Base-by-base conservation (phyloP, 129 eudicot genomes). In the Rutidosis leptorrhynchoides region DNA sequence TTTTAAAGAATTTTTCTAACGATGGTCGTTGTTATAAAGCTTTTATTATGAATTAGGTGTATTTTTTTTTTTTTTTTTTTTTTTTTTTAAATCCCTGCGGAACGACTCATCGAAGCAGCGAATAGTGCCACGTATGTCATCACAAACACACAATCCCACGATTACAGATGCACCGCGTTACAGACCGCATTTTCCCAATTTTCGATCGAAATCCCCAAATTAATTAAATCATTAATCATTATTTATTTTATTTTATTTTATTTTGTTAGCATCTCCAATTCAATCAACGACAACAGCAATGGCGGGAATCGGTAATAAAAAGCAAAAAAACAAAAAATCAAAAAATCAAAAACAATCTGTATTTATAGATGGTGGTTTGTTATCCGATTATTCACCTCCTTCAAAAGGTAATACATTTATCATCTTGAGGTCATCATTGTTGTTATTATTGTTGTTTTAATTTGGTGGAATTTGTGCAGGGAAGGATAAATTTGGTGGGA, bases 301-400 rank as follows among this genome's bases (percentile, higher is more conserved):
- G 88, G 85, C 77, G 69, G 85, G 88, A 62, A 74, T 71, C 59
- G 81, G 72, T 66, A 37, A 45, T 33, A 29, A 51, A 17, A 74
- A 79, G 53, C 80, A 75, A 68, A 74, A 71, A 11, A 0, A 35
- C 1, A 65, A 70, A 30, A 82, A 80, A 77, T 67, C 85, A 0
- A 78, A 62, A 16, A 69, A 37, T 30, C 71, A 77, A 58, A 66
- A 61, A 64, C 69, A 64, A 14, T 68, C 82, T 48, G 64, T 77
- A 11, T 89, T 85, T 35, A 74, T 85, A 0, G 82, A 83, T 17
- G 93, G 93, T 32, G 96, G 93, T 35, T 40, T 83, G 10, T 79
- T 85, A 63, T 74, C 85, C 40, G 89, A 83, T 75, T 87, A 82
- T 85, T 68, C 78, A 55, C 78, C 53, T 0, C 68, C 81, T 55